These are phyloP conservation scores for Hemileccinum rubropunctum DNA, from an alignment of 768 basidiomycete genomes.

Conservation along the genomic window DNA sequence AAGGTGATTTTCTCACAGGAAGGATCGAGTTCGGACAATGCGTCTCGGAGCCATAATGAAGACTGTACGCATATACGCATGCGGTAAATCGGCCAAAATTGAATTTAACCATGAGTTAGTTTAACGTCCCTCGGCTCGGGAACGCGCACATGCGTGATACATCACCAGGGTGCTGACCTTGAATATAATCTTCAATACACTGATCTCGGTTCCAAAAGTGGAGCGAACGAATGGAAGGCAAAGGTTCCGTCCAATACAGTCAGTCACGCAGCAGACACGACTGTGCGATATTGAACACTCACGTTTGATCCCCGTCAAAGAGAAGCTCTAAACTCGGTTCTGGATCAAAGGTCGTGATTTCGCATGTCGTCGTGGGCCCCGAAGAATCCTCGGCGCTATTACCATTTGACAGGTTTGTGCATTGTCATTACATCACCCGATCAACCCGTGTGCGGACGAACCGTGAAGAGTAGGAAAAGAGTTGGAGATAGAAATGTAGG, in stretches of 20 bases:
- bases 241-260: neutral
- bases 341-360: slow-evolving; percentile 81
- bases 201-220: slow-evolving; percentile 24
- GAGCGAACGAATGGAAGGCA: neutral
- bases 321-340: slow-evolving; percentile 79
- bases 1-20: slow-evolving; percentile 85
- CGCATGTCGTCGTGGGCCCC: slow-evolving; percentile 84
- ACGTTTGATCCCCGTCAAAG: slow-evolving; percentile 70
- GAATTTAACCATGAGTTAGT: neutral
- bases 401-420: neutral
- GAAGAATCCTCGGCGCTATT: slow-evolving; percentile 70
- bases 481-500: neutral
- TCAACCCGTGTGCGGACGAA: slow-evolving; percentile 1
- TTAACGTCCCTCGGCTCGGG: neutral
- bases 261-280: slow-evolving; percentile 6
- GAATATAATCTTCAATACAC: slow-evolving; percentile 80
- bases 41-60: slow-evolving; percentile 94
- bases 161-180: slow-evolving; percentile 47
- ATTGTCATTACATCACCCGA: slow-evolving; percentile 5
- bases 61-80: slow-evolving; percentile 27
- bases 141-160: neutral
- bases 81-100: neutral
- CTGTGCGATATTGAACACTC: slow-evolving; percentile 10
- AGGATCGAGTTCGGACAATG: slow-evolving; percentile 86
- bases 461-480: neutral